Percentiles rank a stretch among this genome's conserved stretches.
Evolutionary conservation across 2,329 filamentous ascomycete genomes (phyloP).

Genomic region (Daldinia sp.): DNA sequence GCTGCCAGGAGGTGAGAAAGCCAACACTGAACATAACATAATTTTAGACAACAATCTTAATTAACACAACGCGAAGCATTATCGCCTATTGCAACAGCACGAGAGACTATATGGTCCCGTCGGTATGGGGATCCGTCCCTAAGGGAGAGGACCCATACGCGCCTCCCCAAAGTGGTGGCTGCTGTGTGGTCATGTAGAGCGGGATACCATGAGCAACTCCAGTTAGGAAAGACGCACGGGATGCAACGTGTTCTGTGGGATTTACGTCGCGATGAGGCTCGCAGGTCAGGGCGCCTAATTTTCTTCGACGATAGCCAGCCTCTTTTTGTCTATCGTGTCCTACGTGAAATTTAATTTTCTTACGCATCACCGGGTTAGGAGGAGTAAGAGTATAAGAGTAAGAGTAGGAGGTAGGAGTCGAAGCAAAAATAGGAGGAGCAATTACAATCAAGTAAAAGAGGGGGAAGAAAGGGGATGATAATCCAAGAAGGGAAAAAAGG

Average conservation of each 20-base stretch:
- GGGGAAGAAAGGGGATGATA: conserved; percentile 28
- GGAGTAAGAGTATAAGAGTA: conserved; percentile 19
- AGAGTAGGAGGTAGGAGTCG: neutral
- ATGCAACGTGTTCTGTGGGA: conserved; percentile 36
- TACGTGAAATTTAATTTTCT: conserved; percentile 39
- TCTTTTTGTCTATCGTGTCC: conserved; percentile 29
- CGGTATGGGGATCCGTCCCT: conserved; percentile 94
- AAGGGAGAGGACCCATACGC: conserved; percentile 98
- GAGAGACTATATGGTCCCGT: conserved; percentile 98
- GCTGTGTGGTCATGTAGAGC: conserved; percentile 92
- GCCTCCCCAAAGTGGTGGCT: conserved; percentile 90
- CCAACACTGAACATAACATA: neutral
- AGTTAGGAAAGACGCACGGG: conserved; percentile 26
- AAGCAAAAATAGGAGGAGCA: conserved; percentile 27
- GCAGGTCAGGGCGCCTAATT: conserved; percentile 13
- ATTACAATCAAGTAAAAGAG: conserved; percentile 29
- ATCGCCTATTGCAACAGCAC: conserved; percentile 99
- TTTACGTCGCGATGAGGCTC: conserved; percentile 45
- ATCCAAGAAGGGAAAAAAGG: conserved; percentile 40
- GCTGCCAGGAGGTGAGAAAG: conserved; percentile 82
- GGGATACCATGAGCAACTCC: conserved; percentile 36
- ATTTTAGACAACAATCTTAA: conserved; percentile 2
- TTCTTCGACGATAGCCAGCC: conserved; percentile 32
- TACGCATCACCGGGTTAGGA: conserved; percentile 39
- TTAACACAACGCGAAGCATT: conserved; percentile 70